phyloP scores from a whole-genome alignment of 2,329 filamentous ascomycete genomes.

The Rhynchosporium secalis region DNA sequence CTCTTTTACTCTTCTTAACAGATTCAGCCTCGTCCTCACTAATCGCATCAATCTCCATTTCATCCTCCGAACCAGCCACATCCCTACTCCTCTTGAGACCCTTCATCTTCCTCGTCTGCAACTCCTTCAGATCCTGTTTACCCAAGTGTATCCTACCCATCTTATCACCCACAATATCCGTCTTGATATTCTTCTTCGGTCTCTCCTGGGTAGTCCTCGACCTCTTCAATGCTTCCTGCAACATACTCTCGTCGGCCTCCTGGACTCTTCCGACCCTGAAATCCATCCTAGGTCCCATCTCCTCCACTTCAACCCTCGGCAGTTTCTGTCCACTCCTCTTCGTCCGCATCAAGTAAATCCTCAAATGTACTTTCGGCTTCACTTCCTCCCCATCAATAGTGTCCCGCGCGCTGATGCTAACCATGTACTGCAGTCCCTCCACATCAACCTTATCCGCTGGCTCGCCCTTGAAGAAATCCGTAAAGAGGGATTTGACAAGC shows the following conservation, averaged over 20 bases:
- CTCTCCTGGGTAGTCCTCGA: slow-evolving; percentile 71
- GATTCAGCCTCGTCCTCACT: slow-evolving; percentile 36
- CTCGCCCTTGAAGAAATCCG: slow-evolving; percentile 89
- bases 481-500: slow-evolving; percentile 80
- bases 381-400: slow-evolving; percentile 46
- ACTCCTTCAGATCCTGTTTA: slow-evolving; percentile 79
- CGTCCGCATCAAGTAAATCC: slow-evolving; percentile 83
- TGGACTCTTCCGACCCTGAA: slow-evolving; percentile 80
- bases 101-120: slow-evolving; percentile 99
- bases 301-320: slow-evolving; percentile 88
- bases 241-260: slow-evolving; percentile 74
- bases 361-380: slow-evolving; percentile 63
- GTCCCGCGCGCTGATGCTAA: slow-evolving; percentile 78
- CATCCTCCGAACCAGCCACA: slow-evolving; percentile 55
- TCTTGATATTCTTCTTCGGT: slow-evolving; percentile 95
- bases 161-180: slow-evolving; percentile 93
- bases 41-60: slow-evolving; percentile 50
- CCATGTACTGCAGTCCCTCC: slow-evolving; percentile 88
- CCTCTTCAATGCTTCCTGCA: slow-evolving; percentile 90
- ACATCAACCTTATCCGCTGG: slow-evolving; percentile 82
- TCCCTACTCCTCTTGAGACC: slow-evolving; percentile 83
- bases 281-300: slow-evolving; percentile 93
- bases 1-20: slow-evolving; percentile 36
- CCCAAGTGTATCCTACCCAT: slow-evolving; percentile 88
- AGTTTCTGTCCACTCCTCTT: slow-evolving; percentile 84